A percentile compares a stretch with the other conserved stretches of the same genome.
These are phyloP conservation scores for Populus hybrid DNA, from an alignment of 441 rosid species.

Conservation along the genomic window DNA sequence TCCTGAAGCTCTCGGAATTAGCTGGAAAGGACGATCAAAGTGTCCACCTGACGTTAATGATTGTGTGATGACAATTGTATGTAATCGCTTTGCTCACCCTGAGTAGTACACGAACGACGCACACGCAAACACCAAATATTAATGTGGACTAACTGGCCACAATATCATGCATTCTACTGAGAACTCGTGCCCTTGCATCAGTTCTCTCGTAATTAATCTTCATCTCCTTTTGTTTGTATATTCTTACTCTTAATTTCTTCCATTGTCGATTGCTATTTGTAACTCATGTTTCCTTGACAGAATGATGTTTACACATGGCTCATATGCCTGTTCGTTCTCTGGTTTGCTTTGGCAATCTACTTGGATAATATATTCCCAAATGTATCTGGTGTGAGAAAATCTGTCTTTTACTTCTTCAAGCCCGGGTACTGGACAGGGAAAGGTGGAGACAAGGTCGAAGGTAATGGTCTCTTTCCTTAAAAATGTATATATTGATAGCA, in stretches of 20 bases:
- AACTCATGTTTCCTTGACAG: conserved; percentile 43
- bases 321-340: conserved; percentile 46
- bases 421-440: conserved; percentile 91
- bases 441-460: conserved; percentile 66
- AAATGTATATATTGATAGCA: background rate
- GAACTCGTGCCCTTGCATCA: background rate
- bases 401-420: conserved; percentile 62
- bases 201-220: background rate
- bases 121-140: background rate
- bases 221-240: background rate
- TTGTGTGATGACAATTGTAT: conserved; percentile 73
- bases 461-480: conserved; percentile 32
- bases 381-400: conserved; percentile 77
- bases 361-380: conserved; percentile 81
- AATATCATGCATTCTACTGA: background rate
- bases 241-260: background rate
- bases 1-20: conserved; percentile 61
- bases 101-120: background rate
- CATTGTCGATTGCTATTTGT: conserved; percentile 10
- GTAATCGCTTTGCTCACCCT: conserved; percentile 20
- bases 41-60: conserved; percentile 40
- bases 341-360: conserved; percentile 81
- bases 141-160: background rate
- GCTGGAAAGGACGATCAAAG: conserved; percentile 60
- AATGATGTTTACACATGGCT: conserved; percentile 70